These are phyloP conservation scores for Fusarium keratoplasticum DNA, from an alignment of 2,329 filamentous ascomycete genomes.

Conservation along the genomic window DNA sequence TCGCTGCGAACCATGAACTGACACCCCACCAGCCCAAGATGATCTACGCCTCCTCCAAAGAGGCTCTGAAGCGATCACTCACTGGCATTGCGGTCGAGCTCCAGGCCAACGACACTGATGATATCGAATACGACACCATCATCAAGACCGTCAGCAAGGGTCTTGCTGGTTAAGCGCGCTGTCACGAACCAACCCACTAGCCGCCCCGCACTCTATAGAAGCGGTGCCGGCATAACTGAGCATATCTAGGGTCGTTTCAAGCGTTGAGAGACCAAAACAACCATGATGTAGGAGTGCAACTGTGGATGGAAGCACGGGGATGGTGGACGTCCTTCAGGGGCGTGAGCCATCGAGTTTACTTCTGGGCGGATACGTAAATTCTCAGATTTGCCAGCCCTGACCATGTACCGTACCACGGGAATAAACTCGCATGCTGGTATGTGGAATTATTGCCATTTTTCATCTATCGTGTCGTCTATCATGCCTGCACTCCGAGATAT, in stretches of 20 bases:
- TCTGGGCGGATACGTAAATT: conserved; percentile 43
- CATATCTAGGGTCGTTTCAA: conserved; percentile 45
- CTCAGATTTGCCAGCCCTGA: conserved; percentile 44
- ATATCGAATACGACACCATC: conserved; percentile 82
- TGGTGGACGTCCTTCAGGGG: conserved; percentile 30
- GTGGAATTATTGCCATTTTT: conserved; percentile 40
- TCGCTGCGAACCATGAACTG: conserved; percentile 63
- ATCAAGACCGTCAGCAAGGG: conserved; percentile 75
- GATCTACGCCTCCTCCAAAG: conserved; percentile 91
- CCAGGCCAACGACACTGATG: conserved; percentile 86
- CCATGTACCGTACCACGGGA: conserved; percentile 47
- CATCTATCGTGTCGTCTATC: conserved; percentile 25
- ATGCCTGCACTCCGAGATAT: conserved; percentile 9
- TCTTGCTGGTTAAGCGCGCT: conserved; percentile 58
- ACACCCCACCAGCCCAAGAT: conserved; percentile 76
- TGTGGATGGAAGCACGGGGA: conserved; percentile 32
- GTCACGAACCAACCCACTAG: conserved; percentile 20
- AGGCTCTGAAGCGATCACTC: conserved; percentile 83
- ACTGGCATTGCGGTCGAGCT: conserved; percentile 81
- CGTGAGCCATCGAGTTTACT: conserved; percentile 37
- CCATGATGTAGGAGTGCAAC: conserved; percentile 42
- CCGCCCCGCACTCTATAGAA: conserved; percentile 34
- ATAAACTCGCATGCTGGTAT: conserved; percentile 46
- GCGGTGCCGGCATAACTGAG: conserved; percentile 38
- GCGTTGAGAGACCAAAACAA: conserved; percentile 41